These are phyloP conservation scores for Tarenaya hassleriana DNA, from an alignment of 345 rosid species.

Conservation along the genomic window DNA sequence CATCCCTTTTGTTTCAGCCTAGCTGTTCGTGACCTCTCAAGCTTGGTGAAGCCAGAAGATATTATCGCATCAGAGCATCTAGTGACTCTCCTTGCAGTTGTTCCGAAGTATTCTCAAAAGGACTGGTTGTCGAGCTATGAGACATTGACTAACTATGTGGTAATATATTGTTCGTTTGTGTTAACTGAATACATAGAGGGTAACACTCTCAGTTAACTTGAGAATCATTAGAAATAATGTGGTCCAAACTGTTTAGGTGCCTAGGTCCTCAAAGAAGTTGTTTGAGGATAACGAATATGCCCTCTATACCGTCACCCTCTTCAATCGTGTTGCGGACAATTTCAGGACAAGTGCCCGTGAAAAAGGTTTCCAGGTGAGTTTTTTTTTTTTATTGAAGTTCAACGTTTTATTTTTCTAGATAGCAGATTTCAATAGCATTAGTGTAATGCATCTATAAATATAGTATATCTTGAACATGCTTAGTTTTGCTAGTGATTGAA, in stretches of 20 bases:
- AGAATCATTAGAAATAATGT: not conserved
- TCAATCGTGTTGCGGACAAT: conserved; percentile 89
- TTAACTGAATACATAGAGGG: conserved; percentile 3
- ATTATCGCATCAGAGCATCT: conserved; percentile 77
- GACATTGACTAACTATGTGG: conserved; percentile 88
- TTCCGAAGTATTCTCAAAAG: conserved; percentile 95
- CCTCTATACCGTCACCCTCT: conserved; percentile 79
- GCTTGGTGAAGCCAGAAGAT: conserved; percentile 88
- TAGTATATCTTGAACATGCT: no score
- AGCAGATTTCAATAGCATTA: no score
- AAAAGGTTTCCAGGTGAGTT: conserved; percentile 87
- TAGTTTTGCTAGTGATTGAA: no score
- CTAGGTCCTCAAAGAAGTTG: conserved; percentile 89
- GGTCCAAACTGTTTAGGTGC: conserved; percentile 54
- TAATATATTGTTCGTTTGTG: conserved; percentile 28
- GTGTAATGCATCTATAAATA: no score
- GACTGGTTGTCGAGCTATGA: conserved; percentile 96
- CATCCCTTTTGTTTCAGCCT: conserved; percentile 47
- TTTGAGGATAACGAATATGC: conserved; percentile 98
- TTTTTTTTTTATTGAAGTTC: conserved; percentile 9
- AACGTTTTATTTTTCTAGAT: not conserved
- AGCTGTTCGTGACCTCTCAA: conserved; percentile 98
- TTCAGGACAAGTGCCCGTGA: conserved; percentile 75
- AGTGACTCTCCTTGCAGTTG: conserved; percentile 73
- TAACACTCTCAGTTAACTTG: not conserved